Evolutionary conservation across 768 basidiomycete species (phyloP), one percentile per base, ranked within the genome.

Genomic region (Lactarius akahatsu): DNA sequence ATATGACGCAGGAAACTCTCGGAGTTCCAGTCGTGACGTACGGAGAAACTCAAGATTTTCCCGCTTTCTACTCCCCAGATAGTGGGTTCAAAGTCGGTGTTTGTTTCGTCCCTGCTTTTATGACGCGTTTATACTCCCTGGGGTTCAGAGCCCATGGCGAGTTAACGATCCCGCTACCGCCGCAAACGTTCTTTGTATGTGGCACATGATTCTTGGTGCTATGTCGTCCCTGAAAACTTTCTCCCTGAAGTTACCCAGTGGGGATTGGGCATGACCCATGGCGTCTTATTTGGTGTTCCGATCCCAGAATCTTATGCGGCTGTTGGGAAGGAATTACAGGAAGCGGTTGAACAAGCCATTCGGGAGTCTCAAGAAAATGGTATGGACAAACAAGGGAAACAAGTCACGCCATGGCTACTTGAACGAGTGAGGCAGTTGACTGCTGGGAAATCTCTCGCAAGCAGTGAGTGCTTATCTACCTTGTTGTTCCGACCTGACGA

Each of bases 351-450:
- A 64, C 87, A 86, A 71, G 97, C 97, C 8, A 83, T 99, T 6
- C 74, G 75, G 16, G 96, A 99, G 77, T 90, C 92, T 4, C 88
- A 92, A 68, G 82, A 84, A 65, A 89, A 88, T 69, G 94, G 95
- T 2, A 79, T 96, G 56, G 89, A 84, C 72, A 86, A 80, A 71
- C 79, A 82, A 20, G 97, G 97, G 3, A 98, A 97, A 71, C 91
- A 94, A 66, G 94, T 85, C 7, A 99, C 97, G 1, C 97, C 97
- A 8, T 98, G 96, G 96, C 79, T 99, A 11, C 80, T 99, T 36
- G 80, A 82, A 54, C 86, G 96, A 36, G 88, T 98, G 2, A 83
- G 83, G 18, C 90, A 96, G 74, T 80, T 98, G 57, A 94, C 91
- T 0, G 73, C 83, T 38, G 94, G 94, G 2, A 80, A 80, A 67